Conservation (phyloP, 2,329 filamentous ascomycete genomes). For the Apiospora rasikravindrae region DNA sequence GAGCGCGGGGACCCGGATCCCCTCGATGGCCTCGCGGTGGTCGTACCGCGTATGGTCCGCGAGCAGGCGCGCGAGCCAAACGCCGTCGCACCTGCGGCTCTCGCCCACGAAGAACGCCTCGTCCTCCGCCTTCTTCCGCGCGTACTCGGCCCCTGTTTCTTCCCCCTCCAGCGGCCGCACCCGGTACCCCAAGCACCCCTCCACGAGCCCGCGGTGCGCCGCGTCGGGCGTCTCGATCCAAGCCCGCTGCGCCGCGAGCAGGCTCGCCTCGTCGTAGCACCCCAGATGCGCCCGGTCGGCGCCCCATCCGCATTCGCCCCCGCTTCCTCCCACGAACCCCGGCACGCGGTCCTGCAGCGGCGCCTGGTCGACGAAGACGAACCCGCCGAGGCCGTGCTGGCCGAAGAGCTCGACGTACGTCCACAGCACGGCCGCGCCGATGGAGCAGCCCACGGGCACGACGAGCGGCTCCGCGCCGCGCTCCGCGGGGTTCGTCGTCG, state of each 20-base stretch:
- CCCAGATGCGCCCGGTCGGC: constrained; percentile 38
- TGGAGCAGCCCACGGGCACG: constrained; percentile 45
- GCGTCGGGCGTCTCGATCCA: constrained; percentile 50
- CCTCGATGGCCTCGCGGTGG: constrained; percentile 46
- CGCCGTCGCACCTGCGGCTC: constrained; percentile 41
- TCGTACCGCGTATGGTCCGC: constrained; percentile 48
- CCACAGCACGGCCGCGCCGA: constrained; percentile 48
- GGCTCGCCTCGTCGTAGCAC: constrained; percentile 45
- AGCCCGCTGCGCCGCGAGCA: constrained; percentile 51
- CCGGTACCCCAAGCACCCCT: constrained; percentile 44
- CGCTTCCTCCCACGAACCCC: constrained; percentile 17
- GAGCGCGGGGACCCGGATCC: constrained; percentile 39
- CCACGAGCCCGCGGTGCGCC: constrained; percentile 40
- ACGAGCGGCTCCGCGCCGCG: constrained; percentile 28
- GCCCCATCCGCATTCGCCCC: constrained; percentile 40
- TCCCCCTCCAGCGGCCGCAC: constrained; percentile 29
- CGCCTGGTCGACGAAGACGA: constrained; percentile 47
- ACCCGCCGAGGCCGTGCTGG: constrained; percentile 37
- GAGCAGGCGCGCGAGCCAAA: constrained; percentile 44
- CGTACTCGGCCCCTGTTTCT: no score
- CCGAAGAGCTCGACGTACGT: constrained; percentile 47
- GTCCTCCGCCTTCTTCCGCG: constrained; percentile 30
- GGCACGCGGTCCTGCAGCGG: constrained; percentile 44
- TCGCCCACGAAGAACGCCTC: constrained; percentile 43
- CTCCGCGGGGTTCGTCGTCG: neutral